Percentiles rank a stretch among this genome's conserved stretches.
Conservation (phyloP, 108 stramenopile genomes). For the Craspedostauros australis region DNA sequence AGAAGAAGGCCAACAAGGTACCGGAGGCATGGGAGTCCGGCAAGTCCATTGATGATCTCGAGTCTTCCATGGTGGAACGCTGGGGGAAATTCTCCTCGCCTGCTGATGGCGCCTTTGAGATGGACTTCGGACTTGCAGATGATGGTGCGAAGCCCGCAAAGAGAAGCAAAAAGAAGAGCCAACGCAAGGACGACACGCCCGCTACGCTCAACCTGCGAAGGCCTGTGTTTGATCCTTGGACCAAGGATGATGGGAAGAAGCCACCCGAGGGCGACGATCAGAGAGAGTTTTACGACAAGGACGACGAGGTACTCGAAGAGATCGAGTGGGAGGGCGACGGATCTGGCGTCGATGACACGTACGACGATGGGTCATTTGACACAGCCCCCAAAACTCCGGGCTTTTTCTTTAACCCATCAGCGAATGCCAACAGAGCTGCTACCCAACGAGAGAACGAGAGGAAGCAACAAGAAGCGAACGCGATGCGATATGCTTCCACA, state of each 20-base stretch:
- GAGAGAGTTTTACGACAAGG: conserved; percentile 30
- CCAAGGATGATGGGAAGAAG: conserved; percentile 3
- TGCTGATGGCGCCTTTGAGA: conserved; percentile 7
- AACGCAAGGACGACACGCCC: too few relatives aligned
- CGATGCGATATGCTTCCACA: too few relatives aligned
- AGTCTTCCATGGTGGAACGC: conserved; percentile 49
- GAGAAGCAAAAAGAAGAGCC: conserved; percentile 6
- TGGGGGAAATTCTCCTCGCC: conserved; percentile 42
- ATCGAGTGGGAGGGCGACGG: conserved; percentile 20
- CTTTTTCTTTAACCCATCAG: conserved; percentile 36
- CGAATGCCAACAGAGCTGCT: neutral
- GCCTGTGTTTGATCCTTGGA: conserved; percentile 20
- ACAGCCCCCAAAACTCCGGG: conserved; percentile 54
- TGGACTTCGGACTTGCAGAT: conserved; percentile 4
- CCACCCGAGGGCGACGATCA: neutral
- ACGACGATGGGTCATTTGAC: neutral
- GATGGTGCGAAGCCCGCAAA: neutral
- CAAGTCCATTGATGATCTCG: conserved; percentile 77
- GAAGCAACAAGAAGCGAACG: neutral
- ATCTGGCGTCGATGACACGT: conserved; percentile 10
- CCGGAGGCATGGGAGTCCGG: conserved; percentile 11
- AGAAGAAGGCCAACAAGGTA: conserved; percentile 8
- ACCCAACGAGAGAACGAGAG: neutral
- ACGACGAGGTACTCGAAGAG: conserved; percentile 33
- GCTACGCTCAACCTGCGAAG: too few relatives aligned